phyloP scores from a whole-genome alignment of 129 eudicot genomes.

The Arctium minus region DNA sequence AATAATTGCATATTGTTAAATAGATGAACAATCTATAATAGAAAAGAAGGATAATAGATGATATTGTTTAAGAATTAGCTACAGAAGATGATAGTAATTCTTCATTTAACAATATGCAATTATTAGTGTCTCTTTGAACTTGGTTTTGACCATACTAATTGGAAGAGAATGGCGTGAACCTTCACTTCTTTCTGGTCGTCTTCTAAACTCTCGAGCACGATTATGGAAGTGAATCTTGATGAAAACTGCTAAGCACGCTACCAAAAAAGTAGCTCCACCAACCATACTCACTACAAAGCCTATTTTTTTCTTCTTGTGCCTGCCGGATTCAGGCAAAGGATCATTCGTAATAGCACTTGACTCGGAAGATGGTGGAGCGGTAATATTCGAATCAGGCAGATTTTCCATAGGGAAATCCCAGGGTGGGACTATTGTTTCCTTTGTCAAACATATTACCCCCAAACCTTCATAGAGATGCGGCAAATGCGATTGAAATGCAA shows the following conservation, averaged over 20 bases:
- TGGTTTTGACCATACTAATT: constrained; percentile 53
- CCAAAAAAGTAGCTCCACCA: constrained; percentile 44
- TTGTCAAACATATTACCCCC: constrained; percentile 67
- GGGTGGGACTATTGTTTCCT: constrained; percentile 56
- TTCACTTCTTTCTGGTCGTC: constrained; percentile 29
- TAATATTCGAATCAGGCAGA: constrained; percentile 41
- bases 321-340: constrained; percentile 34
- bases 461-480: constrained; percentile 42
- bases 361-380: constrained; percentile 64
- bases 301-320: constrained; percentile 39
- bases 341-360: constrained; percentile 62
- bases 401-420: constrained; percentile 68
- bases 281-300: constrained; percentile 35
- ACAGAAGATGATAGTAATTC: background rate
- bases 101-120: background rate
- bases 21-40: constrained; percentile 36
- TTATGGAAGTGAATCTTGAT: constrained; percentile 29
- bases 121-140: constrained; percentile 6
- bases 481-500: background rate
- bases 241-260: constrained; percentile 43
- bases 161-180: constrained; percentile 49
- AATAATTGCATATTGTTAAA: no score
- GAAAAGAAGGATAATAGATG: background rate
- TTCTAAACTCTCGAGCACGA: constrained; percentile 23
- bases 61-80: background rate